Evolutionary conservation across 768 basidiomycete genomes (phyloP).

Genomic region (Psilocybe cubensis): DNA sequence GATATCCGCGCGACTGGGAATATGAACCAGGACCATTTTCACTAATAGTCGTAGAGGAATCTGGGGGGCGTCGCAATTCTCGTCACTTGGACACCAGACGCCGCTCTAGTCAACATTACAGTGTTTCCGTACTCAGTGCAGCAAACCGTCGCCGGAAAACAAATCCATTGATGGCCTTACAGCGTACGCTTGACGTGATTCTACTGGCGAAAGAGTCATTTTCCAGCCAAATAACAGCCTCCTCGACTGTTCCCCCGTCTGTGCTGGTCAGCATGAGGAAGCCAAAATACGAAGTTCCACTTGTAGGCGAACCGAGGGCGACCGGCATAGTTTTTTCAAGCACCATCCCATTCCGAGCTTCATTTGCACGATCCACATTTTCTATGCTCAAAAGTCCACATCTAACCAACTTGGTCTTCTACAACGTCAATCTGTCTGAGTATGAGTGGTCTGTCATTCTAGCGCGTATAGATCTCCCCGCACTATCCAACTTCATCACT

Average conservation of each 20-base stretch:
- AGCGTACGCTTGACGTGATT: background rate
- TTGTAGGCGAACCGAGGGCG: background rate
- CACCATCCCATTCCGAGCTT: background rate
- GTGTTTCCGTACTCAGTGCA: background rate
- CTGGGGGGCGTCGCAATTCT: background rate
- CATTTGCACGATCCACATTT: background rate
- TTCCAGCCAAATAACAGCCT: background rate
- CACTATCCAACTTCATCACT: background rate
- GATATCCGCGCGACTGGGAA: background rate
- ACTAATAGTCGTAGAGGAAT: background rate
- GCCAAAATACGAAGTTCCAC: background rate
- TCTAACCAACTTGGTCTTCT: background rate
- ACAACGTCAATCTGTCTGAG: background rate
- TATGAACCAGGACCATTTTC: background rate
- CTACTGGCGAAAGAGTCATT: background rate
- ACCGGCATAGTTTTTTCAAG: background rate
- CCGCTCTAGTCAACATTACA: background rate
- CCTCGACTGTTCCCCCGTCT: background rate
- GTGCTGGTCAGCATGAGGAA: background rate
- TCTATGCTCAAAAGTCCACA: background rate
- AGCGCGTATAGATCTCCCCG: background rate
- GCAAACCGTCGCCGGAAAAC: background rate
- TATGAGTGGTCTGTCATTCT: constrained; percentile 7
- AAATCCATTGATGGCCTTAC: background rate
- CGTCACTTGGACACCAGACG: background rate